These are phyloP conservation scores for Candida koratica DNA, from an alignment of 805 yeast genomes.

Conservation along the genomic window DNA sequence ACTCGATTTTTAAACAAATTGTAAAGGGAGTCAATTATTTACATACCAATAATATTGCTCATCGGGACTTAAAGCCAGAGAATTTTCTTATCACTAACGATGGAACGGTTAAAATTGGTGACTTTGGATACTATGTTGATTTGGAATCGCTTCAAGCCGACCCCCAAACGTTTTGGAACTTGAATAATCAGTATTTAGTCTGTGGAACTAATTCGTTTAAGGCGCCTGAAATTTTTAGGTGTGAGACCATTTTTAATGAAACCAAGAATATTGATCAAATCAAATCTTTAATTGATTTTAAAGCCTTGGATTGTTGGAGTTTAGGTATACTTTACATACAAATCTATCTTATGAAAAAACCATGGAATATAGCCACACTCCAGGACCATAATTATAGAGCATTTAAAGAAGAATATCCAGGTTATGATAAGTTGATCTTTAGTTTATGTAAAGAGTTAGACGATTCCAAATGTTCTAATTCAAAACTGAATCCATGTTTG, in stretches of 20 bases:
- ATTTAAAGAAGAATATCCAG: conserved; percentile 28
- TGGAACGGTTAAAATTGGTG: conserved; percentile 45
- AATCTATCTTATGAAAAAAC: conserved; percentile 40
- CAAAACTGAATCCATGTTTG: conserved; percentile 29
- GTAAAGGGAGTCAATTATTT: conserved; percentile 43
- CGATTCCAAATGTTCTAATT: conserved; percentile 16
- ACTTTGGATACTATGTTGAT: conserved; percentile 50
- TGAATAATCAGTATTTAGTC: conserved; percentile 15
- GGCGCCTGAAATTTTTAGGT: conserved; percentile 47
- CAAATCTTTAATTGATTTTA: conserved; percentile 12
- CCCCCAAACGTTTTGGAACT: conserved; percentile 14
- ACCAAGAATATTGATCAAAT: conserved; percentile 9
- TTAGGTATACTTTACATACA: conserved; percentile 48
- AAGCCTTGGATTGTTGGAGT: conserved; percentile 45
- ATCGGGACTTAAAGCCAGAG: conserved; percentile 54
- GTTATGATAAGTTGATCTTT: conserved; percentile 18
- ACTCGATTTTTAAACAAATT: conserved; percentile 44
- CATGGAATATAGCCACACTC: conserved; percentile 44
- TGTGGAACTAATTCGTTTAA: conserved; percentile 54
- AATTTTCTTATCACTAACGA: conserved; percentile 44
- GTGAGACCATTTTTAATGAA: conserved; percentile 17
- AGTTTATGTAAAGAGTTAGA: conserved; percentile 24
- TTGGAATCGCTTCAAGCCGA: conserved; percentile 15
- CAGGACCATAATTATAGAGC: conserved; percentile 20
- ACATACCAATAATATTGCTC: conserved; percentile 42